Percentiles rank a stretch among this genome's conserved stretches.
Conservation (phyloP, 2,329 filamentous ascomycete genomes). For the Albifimbria verrucaria region DNA sequence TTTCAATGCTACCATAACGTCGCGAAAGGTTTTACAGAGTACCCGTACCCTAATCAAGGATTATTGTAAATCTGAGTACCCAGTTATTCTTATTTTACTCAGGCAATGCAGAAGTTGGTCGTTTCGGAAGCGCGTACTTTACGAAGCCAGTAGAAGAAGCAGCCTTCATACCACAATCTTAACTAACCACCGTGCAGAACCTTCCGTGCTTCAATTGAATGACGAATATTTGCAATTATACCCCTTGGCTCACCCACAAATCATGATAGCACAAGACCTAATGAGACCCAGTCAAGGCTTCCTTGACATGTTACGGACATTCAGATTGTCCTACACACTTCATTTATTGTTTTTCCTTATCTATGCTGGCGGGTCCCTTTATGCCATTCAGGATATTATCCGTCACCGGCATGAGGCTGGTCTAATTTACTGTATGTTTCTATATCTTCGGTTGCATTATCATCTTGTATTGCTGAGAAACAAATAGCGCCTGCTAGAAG, state of each 20-base stretch:
- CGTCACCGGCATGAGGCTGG: background rate
- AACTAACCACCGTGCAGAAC: background rate
- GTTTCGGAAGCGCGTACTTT: too few relatives aligned
- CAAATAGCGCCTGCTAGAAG: background rate
- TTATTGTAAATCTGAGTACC: too few relatives aligned
- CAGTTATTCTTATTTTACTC: too few relatives aligned
- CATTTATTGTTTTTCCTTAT: background rate
- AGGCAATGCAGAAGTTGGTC: too few relatives aligned
- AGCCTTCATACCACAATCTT: too few relatives aligned
- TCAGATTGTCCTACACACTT: background rate
- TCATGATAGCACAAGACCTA: background rate
- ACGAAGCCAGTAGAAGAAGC: too few relatives aligned
- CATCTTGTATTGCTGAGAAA: background rate
- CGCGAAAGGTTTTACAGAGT: too few relatives aligned
- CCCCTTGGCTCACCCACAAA: background rate
- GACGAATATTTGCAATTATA: background rate
- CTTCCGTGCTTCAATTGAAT: background rate
- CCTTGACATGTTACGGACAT: background rate
- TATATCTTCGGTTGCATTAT: too few relatives aligned
- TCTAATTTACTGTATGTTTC: background rate
- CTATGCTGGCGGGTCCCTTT: background rate
- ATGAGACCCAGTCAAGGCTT: background rate
- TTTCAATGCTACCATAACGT: too few relatives aligned
- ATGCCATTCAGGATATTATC: background rate
- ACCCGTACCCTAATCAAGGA: too few relatives aligned